These are phyloP conservation scores for Alternaria triticina DNA, from an alignment of 2,329 filamentous ascomycete species.

Conservation along the genomic window DNA sequence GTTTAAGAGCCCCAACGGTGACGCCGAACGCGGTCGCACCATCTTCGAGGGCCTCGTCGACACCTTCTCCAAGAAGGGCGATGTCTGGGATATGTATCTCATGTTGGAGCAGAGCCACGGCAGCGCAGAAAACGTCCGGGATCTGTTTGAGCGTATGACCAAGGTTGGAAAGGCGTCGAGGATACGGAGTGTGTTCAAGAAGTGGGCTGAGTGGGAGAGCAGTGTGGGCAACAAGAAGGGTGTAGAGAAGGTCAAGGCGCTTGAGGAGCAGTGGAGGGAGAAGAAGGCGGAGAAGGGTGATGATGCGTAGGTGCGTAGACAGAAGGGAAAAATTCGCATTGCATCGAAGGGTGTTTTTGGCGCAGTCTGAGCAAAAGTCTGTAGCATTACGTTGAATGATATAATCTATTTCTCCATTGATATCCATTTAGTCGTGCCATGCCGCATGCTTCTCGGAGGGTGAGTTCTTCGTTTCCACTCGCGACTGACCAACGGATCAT, in stretches of 20 bases:
- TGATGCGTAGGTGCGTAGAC: conserved; percentile 8
- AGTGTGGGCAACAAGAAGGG: conserved; percentile 70
- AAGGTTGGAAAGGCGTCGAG: conserved; percentile 76
- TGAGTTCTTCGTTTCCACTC: neutral
- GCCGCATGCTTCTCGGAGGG: neutral
- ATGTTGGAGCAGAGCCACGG: conserved; percentile 76
- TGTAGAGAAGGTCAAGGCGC: conserved; percentile 71
- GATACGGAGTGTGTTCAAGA: conserved; percentile 86
- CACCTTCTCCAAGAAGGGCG: conserved; percentile 85
- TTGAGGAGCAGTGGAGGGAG: conserved; percentile 74
- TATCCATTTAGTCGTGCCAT: neutral
- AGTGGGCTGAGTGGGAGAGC: conserved; percentile 90
- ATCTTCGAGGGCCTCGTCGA: conserved; percentile 88
- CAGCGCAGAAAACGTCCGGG: conserved; percentile 66
- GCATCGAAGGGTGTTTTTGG: conserved; percentile 2
- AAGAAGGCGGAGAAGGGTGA: conserved; percentile 29
- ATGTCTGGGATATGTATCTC: conserved; percentile 91
- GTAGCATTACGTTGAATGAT: neutral
- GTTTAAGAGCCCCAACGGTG: conserved; percentile 82
- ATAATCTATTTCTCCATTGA: neutral
- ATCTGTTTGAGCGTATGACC: conserved; percentile 81
- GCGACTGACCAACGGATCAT: neutral
- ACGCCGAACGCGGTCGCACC: conserved; percentile 89
- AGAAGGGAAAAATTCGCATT: neutral
- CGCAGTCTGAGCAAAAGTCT: neutral